Evolutionary conservation across 257 asterid genomes (phyloP).

Genomic region (Plantago elongata): DNA sequence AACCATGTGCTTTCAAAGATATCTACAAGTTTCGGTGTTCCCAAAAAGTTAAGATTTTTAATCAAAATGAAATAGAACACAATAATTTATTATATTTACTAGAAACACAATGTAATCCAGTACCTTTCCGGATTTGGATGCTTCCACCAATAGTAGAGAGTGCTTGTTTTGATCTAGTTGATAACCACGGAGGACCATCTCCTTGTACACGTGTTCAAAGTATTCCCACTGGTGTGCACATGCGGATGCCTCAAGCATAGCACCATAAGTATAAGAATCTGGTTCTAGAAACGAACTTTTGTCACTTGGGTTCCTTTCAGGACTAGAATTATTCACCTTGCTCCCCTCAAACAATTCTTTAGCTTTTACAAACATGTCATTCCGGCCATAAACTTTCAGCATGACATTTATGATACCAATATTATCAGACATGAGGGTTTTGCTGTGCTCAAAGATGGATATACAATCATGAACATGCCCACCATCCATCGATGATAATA

Average conservation of each 20-base stretch:
- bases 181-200: constrained; percentile 63
- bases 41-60: not conserved
- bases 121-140: constrained; percentile 91
- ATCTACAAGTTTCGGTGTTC: not conserved
- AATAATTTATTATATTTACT: not conserved
- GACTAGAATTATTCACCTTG: constrained; percentile 28
- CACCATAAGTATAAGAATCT: constrained; percentile 56
- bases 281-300: constrained; percentile 34
- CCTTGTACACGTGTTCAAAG: constrained; percentile 74
- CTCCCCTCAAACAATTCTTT: constrained; percentile 74
- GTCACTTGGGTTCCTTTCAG: constrained; percentile 19
- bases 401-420: constrained; percentile 76
- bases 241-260: constrained; percentile 89
- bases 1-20: not conserved
- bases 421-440: constrained; percentile 46
- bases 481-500: constrained; percentile 71
- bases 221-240: constrained; percentile 85
- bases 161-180: constrained; percentile 49
- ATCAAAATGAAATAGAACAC: constrained; percentile 6
- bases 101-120: not conserved
- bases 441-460: constrained; percentile 63
- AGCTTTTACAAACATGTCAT: constrained; percentile 79
- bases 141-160: constrained; percentile 50
- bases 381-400: constrained; percentile 67
- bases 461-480: constrained; percentile 66